phyloP scores from a whole-genome alignment of 805 yeast genomes.

The Ogataea trehalophila region DNA sequence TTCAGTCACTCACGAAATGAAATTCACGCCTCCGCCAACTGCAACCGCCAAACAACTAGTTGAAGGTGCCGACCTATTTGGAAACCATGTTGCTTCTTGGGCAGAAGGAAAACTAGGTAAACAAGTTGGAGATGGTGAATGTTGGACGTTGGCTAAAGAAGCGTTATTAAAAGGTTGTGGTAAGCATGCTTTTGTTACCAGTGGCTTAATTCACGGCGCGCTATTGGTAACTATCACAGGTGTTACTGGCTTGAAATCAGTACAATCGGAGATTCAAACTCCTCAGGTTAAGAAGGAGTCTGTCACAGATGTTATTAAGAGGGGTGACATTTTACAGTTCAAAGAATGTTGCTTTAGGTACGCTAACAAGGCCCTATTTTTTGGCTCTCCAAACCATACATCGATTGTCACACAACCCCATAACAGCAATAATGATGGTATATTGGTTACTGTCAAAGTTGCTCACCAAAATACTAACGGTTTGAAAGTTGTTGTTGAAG shows the following conservation, averaged over 20 bases:
- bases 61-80: constrained; percentile 35
- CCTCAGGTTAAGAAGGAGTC: constrained; percentile 11
- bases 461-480: constrained; percentile 49
- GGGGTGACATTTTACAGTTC: constrained; percentile 57
- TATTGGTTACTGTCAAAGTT: constrained; percentile 26
- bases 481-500: constrained; percentile 35
- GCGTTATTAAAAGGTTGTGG: constrained; percentile 53
- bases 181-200: constrained; percentile 49
- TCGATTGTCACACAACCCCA: constrained; percentile 32
- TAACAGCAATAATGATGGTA: constrained; percentile 20
- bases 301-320: constrained; percentile 37
- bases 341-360: constrained; percentile 36
- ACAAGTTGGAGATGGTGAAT: constrained; percentile 51
- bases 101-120: constrained; percentile 43
- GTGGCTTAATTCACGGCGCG: constrained; percentile 44
- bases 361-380: constrained; percentile 30
- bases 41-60: constrained; percentile 32
- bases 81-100: constrained; percentile 54
- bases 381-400: constrained; percentile 55
- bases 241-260: background rate
- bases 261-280: background rate
- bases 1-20: constrained; percentile 26
- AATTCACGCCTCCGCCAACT: constrained; percentile 41
- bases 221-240: constrained; percentile 20
- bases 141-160: constrained; percentile 57